These are phyloP conservation scores for Neurospora sp. DNA, from an alignment of 495 filamentous ascomycete genomes.

Conservation along the genomic window DNA sequence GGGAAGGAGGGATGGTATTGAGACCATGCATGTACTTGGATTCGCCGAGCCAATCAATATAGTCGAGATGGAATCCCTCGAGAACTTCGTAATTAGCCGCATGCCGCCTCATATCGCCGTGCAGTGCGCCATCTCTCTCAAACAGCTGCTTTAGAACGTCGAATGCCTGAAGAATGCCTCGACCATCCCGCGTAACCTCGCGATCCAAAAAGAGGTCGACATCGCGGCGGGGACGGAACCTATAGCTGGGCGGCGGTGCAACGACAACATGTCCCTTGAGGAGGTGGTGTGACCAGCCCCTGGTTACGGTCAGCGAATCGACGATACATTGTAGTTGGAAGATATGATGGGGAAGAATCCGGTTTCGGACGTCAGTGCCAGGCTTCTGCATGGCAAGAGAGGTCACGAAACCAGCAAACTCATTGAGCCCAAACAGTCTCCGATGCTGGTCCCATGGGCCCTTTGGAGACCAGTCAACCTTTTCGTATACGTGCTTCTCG, in stretches of 20 bases:
- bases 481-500: too few relatives aligned
- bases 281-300: conserved; percentile 27
- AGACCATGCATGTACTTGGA: conserved; percentile 30
- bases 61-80: conserved; percentile 18
- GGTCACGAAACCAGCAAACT: too few relatives aligned
- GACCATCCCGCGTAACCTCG: conserved; percentile 13
- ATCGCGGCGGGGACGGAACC: conserved; percentile 30
- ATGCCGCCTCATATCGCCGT: conserved; percentile 2
- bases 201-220: conserved; percentile 37
- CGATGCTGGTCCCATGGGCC: too few relatives aligned
- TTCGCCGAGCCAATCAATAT: conserved; percentile 33
- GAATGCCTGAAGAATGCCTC: conserved; percentile 10
- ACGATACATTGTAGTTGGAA: conserved; percentile 40
- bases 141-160: conserved; percentile 1
- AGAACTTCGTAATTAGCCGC: not conserved
- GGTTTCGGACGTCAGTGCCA: conserved; percentile 26
- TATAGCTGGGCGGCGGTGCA: conserved; percentile 11
- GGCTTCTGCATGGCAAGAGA: conserved; percentile 33
- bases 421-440: too few relatives aligned
- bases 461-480: too few relatives aligned
- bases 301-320: conserved; percentile 31
- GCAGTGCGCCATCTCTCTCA: not conserved
- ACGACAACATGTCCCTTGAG: conserved; percentile 23
- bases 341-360: conserved; percentile 36
- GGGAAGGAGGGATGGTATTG: conserved; percentile 28